phyloP scores from a whole-genome alignment of 1,284 basidiomycete species.

The Golubevia pallescens region DNA sequence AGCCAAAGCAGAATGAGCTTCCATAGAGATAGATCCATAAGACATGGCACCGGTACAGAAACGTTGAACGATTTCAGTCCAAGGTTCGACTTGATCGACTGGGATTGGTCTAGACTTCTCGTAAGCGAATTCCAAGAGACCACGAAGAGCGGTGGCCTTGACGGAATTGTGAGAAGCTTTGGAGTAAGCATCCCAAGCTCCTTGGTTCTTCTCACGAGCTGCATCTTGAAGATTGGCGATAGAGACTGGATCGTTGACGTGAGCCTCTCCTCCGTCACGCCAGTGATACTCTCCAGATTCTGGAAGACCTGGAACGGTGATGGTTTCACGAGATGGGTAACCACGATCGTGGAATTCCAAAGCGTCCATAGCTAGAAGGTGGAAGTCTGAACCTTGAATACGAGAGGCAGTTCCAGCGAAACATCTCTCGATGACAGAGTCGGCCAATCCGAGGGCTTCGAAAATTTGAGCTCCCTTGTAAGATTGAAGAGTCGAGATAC shows the following conservation, averaged over 20 bases:
- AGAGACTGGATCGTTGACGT: conserved; percentile 55
- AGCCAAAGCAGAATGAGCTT: conserved; percentile 45
- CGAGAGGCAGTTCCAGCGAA: conserved; percentile 57
- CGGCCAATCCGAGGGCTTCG: conserved; percentile 56
- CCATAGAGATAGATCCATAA: conserved; percentile 61
- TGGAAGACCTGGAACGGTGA: conserved; percentile 43
- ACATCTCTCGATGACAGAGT: conserved; percentile 50
- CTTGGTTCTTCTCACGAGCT: conserved; percentile 52
- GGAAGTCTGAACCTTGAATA: conserved; percentile 50
- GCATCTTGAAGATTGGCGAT: conserved; percentile 60
- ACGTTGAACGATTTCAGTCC: conserved; percentile 61
- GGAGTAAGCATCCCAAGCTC: conserved; percentile 50
- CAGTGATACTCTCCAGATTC: conserved; percentile 60
- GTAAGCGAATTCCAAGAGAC: conserved; percentile 53
- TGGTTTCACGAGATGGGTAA: conserved; percentile 46
- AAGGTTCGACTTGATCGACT: conserved; percentile 61
- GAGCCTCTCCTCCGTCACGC: conserved; percentile 56
- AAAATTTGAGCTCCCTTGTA: conserved; percentile 64
- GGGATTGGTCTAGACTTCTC: conserved; percentile 49
- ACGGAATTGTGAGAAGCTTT: conserved; percentile 46
- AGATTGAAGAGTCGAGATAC: conserved; percentile 56
- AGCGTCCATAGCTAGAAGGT: conserved; percentile 51
- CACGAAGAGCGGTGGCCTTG: conserved; percentile 52
- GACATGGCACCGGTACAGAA: conserved; percentile 63
- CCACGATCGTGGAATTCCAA: conserved; percentile 59